Evolutionary conservation across 257 asterid species (phyloP), one percentile per base, ranked within the genome.

Genomic region (Solanum boliviense): DNA sequence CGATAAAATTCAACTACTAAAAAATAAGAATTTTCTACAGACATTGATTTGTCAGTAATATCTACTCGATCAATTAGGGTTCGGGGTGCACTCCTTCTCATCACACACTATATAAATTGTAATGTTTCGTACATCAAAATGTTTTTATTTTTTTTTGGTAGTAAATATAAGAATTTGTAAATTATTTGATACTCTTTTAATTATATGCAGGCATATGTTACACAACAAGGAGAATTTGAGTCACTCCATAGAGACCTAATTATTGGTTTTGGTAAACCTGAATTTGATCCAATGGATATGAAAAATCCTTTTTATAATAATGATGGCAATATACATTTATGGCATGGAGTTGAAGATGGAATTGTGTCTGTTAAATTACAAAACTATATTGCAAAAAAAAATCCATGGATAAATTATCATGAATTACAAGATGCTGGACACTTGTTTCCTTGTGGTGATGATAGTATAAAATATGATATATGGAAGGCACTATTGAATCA

Each of bases 301-400:
- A 88, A 92, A 18, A 88, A 94, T 88, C 96, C 97, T 16, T 94
- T 90, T 76, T 52, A 34, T 2, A 41, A 89, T 29, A 79, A 91
- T 9, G 90, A 93, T 91, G 96, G 92, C 31, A 91, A 94, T 3
- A 94, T 94, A 35, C 97, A 95, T 87, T 41, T 95, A 73, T 94
- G 98, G 97, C 98, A 95, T 1, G 98, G 98, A 3, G 87, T 74
- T 75, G 98, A 95, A 31, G 98, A 95, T 65, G 95, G 94, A 5
- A 32, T 95, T 31, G 98, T 95, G 87, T 98, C 97, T 1, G 92
- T 92, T 56, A 71, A 90, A 8, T 91, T 95, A 88, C 98, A 95
- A 86, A 91, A 93, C 0, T 93, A 85, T 91, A 92, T 95, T 65
- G 94, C 89, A 5, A 21, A 91, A 89, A 92, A 89, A 90, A 95